phyloP scores from a whole-genome alignment of 2,329 filamentous ascomycete species.

The Aspergillus intermedius region DNA sequence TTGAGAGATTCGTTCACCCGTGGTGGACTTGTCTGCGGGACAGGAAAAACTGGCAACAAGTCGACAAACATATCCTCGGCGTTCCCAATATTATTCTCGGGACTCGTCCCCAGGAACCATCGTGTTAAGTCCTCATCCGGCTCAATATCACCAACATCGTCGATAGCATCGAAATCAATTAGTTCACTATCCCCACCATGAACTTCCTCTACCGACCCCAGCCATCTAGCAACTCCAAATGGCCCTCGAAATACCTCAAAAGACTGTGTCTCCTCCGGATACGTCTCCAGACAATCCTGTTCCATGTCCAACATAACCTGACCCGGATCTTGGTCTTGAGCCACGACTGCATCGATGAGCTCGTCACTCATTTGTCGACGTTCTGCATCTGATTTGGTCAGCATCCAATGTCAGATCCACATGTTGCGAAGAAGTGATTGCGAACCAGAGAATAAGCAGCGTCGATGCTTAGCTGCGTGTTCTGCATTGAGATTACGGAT shows the following conservation, averaged over 20 bases:
- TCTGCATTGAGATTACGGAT: constrained; percentile 9
- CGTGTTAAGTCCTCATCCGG: not conserved
- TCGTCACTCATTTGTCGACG: constrained; percentile 10
- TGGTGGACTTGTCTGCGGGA: not conserved
- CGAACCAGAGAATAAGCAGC: constrained; percentile 10
- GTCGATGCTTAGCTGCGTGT: constrained; percentile 9
- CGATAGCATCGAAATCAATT: not conserved
- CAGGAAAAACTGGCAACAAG: not conserved
- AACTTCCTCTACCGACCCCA: not conserved
- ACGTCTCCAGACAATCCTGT: not conserved
- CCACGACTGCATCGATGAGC: constrained; percentile 1
- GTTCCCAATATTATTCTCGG: not conserved
- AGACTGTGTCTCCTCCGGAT: not conserved
- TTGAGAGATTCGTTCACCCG: not conserved
- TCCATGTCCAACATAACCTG: constrained; percentile 10
- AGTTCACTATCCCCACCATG: not conserved
- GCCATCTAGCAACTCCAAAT: constrained; percentile 9
- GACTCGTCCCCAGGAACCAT: not conserved
- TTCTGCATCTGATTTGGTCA: constrained; percentile 5
- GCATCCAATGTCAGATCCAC: not conserved
- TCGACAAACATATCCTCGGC: not conserved
- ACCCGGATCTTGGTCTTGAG: constrained; percentile 2
- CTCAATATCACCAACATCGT: not conserved
- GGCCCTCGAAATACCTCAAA: constrained; percentile 9
- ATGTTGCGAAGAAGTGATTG: too few species aligned